Evolutionary conservation across 2,329 filamentous ascomycete genomes (phyloP), one percentile per base, ranked within the genome.

Genomic region (Penicillium aurantiogriseum): DNA sequence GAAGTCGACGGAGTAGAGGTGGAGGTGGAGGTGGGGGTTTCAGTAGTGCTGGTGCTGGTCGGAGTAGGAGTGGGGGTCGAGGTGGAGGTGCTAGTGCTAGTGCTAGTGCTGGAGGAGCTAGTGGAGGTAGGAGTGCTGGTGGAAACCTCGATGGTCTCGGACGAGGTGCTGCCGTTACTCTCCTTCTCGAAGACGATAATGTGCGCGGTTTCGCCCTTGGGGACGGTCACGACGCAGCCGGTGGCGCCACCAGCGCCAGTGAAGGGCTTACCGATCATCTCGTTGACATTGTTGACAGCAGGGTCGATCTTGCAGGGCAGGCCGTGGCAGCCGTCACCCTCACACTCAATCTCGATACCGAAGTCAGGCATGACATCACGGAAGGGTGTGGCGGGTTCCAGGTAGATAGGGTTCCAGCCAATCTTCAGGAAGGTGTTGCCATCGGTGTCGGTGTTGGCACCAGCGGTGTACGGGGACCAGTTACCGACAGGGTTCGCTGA

Each of bases 181-280:
- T 56, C 56, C 40, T 69, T 65, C n/a, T 76, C 74, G 63, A 82
- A 83, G 31, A 90, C 83, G 27, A 90, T 83, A 62, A 92, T 85
- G 67, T 85, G 85, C 43, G 88, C 90, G 54, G 80, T 85, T 47
- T 76, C 74, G 27, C 89, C 89, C 65, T 83, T 83, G 43, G 86
- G 80, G 17, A 91, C 86, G 15, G 89, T 92, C 13, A 90, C 89
- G 47, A 92, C 89, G 66, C 90, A 93, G 74, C 91, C 92, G 42
- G 80, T 77, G 19, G 85, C 83, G 64, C 83, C 86, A 31, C 88
- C 88, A 17, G 88, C 89, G 50, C 89, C 89, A 17, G 76, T 74
- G 39, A 83, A 77, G 21, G 80, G 73, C 19, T 80, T 73, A 66
- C 87, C 88, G 9, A 74, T 79, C 56, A 92, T 84, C 42, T 81